Evolutionary conservation across 2,329 filamentous ascomycete species (phyloP), one percentile per base, ranked within the genome.

Genomic region (Cladosporium sp.): DNA sequence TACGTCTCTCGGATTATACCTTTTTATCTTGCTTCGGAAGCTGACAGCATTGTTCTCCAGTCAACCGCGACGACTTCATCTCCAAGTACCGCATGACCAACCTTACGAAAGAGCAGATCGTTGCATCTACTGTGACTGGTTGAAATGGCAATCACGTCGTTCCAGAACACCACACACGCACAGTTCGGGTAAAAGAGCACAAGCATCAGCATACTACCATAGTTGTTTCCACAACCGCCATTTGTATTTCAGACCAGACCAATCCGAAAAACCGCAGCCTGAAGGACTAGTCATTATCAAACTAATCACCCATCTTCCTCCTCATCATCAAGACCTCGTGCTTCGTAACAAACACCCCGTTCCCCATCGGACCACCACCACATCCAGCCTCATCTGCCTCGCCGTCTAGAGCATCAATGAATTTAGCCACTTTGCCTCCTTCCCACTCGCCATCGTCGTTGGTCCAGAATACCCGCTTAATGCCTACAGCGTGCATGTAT

Each of bases 21-120:
- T 12, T 4, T 1, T 34, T 12, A 21, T 12, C n/a, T 34, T 30
- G 30, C 4, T 30, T 21, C 11, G 0, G 28, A 21, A 55, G 28
- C 52, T 55, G 28, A 34, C 32, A n/a, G 18, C 10, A 14, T 54
- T 38, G 59, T 14, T n/a, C 14, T 41, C 36, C 59, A 93, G 91
- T 92, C 71, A 91, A 90, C 71, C 87, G 88, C 38, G 92, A 96
- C 71, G 92, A 96, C 76, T 96, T 89, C 70, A 82, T 92, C 68
- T 94, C 91, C 18, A 85, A 89, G 66, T 92, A 89, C 82, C 85
- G 89, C 68, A 88, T 90, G 72, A 89, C 90, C 3, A 93, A 91
- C 74, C 88, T 86, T 52, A 70, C 64, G 24, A 63, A 70, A 55
- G 76, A 75, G 32, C 70, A 78, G 61, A 64, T 77, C 7, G 66